phyloP scores from a whole-genome alignment of 1,139 yeast genomes.

The Meyerozyma carpophila region DNA sequence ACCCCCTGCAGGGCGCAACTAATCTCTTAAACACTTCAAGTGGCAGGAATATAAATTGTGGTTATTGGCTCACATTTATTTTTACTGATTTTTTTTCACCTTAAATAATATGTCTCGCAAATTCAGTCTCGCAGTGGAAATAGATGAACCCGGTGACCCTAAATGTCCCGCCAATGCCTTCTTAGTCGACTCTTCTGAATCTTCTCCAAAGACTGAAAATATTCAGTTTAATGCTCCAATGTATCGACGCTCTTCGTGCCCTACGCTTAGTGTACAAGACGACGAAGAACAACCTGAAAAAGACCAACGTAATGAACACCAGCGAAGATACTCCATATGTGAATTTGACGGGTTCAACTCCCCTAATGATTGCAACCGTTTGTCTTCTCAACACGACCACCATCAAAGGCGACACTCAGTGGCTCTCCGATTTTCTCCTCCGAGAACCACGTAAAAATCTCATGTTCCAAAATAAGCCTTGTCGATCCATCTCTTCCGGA shows the following conservation, averaged over 20 bases:
- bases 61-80: no score
- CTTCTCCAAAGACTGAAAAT: neutral
- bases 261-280: neutral
- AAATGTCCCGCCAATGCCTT: slow-evolving; percentile 23
- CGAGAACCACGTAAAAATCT: neutral
- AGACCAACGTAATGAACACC: slow-evolving; percentile 2
- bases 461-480: slow-evolving; percentile 71
- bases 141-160: slow-evolving; percentile 7
- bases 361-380: slow-evolving; percentile 5
- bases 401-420: slow-evolving; percentile 28
- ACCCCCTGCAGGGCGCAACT: neutral
- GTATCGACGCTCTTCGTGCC: slow-evolving; percentile 1
- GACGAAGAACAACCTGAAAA: slow-evolving; percentile 9
- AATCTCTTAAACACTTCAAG: neutral
- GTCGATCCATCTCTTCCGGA: slow-evolving; percentile 69
- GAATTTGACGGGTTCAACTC: slow-evolving; percentile 18
- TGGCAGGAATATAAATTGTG: neutral
- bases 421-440: slow-evolving; percentile 22
- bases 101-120: neutral
- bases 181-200: slow-evolving; percentile 10
- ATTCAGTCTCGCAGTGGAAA: slow-evolving; percentile 1
- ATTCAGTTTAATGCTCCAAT: neutral
- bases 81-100: no score
- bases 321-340: slow-evolving; percentile 16
- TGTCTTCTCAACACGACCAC: neutral